Base-by-base conservation (phyloP, 345 rosid genomes). In the Eucalyptus cloeziana region DNA sequence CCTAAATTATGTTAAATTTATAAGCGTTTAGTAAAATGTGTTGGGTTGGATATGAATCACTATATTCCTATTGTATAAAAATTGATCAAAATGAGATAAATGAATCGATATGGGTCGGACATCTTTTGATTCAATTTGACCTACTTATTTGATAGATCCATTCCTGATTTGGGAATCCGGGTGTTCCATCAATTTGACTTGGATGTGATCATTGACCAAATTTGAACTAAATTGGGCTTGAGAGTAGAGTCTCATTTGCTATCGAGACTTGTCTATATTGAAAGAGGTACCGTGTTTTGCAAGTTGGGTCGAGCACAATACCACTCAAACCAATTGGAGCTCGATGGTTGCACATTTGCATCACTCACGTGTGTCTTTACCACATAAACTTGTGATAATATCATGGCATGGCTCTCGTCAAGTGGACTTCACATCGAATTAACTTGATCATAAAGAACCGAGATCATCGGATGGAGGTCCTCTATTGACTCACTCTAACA, bases 61-160 rank as follows among this genome's bases (percentile, higher is more conserved):
- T 52, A 52, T 21, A 52, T 52, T 52, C 1, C 0, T 8, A 21
- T 2, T 1, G 0, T 21, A 52, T 52, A 21, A 52, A 52, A 52
- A 52, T 0, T 7, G 2, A 52, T 52, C 1, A 7, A 1, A 1
- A 21, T 0, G 4, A 52, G 25, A 52, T 52, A 52, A 52, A 21
- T 21, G 25, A 52, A 7, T 21, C 2, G 1, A 52, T 52, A 7
- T 21, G 24, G 0, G 5, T 21, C 3, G 1, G 4, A 8, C 10
- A 52, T 19, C 8, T 52, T 52, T 52, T 2, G 2, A 52, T 52
- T 52, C 10, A 0, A 52, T 52, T 52, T 4, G 0, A 52, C 4
- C 25, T 4, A 19, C 25, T 52, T 52, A 0, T 21, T 52, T 52
- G 0, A 52, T 0, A 1, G 2, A 10, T 52, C 4, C 8, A 17